Evolutionary conservation across 2,329 filamentous ascomycete species (phyloP), one percentile per base, ranked within the genome.

Genomic region (Pyrenophora tritici-repentis): DNA sequence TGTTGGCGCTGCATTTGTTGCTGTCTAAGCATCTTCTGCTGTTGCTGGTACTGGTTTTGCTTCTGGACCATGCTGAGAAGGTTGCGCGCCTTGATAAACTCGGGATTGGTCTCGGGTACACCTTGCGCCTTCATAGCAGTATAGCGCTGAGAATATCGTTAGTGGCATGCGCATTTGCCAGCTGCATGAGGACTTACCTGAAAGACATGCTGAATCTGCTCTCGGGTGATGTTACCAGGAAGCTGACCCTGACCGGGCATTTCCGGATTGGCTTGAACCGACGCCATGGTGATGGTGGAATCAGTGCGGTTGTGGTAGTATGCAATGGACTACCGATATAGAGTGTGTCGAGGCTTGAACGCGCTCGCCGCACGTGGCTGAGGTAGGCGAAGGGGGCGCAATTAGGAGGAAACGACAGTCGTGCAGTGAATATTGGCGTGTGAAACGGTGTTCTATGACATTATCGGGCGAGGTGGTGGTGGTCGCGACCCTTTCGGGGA

Each of bases 81-180:
- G 55, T 88, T 85, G 46, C 90, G 87, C 26, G 86, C 84, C 75
- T 94, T 95, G 66, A 93, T 82, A 67, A 88, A 92, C 72, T 97
- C 92, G 38, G 93, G 93, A 67, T 97, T 91, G 49, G 83, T 88
- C 49, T 86, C 82, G 34, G 90, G 85, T 18, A 95, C 87, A 62
- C 92, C 92, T 65, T 87, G 83, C 48, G 89, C 84, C 75, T 93
- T 94, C 89, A 97, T 91, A 73, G 90, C 85, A 69, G 89, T 88
- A 61, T 89, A 94, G 82, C 90, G 91, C 92, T 97, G n/a, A 66
- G 42, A 39, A 32, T 47, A 41, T 39, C 53, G 73, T 81, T 68
- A 82, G 77, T 55, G 2, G 38, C 22, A 8, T 41, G 22, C 36
- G 47, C 40, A 55, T 55, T 46, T 13, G 42, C 17, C 32, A 5